A percentile compares a stretch with the other conserved stretches of the same genome.
phyloP scores from a whole-genome alignment of 2,329 filamentous ascomycete genomes.

The Fusarium miscanthi region DNA sequence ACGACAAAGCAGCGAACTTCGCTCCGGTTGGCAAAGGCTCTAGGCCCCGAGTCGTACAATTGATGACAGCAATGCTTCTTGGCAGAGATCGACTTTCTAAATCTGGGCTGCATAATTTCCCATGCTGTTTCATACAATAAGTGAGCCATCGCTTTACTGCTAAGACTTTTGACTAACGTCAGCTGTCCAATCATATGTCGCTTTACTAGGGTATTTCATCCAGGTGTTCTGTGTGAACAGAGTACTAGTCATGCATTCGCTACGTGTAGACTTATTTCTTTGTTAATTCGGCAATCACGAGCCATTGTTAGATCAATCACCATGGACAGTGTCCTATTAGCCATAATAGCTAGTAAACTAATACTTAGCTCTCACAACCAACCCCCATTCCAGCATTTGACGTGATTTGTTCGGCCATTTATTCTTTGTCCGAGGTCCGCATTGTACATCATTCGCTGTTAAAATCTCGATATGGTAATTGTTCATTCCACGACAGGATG shows the following conservation, averaged over 20 bases:
- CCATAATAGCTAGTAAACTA: no score
- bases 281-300: fast-evolving
- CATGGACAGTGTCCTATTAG: no score
- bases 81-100: no score
- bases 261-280: neutral
- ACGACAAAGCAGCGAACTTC: neutral
- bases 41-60: neutral
- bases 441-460: neutral
- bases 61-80: neutral
- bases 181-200: neutral
- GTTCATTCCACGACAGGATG: neutral
- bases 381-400: no score
- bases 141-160: neutral
- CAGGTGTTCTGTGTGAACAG: neutral
- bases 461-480: fast-evolving
- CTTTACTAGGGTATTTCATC: no score
- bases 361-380: no score
- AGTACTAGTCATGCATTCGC: neutral
- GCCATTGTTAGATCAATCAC: fast-evolving
- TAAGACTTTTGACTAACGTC: neutral
- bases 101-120: neutral
- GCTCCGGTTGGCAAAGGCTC: neutral
- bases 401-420: no score
- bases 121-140: neutral
- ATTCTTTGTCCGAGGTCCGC: fast-evolving